Percentiles rank a stretch among this genome's conserved stretches.
phyloP scores from a whole-genome alignment of 352 stramenopile genomes.

The Globisporangium sylvaticum region DNA sequence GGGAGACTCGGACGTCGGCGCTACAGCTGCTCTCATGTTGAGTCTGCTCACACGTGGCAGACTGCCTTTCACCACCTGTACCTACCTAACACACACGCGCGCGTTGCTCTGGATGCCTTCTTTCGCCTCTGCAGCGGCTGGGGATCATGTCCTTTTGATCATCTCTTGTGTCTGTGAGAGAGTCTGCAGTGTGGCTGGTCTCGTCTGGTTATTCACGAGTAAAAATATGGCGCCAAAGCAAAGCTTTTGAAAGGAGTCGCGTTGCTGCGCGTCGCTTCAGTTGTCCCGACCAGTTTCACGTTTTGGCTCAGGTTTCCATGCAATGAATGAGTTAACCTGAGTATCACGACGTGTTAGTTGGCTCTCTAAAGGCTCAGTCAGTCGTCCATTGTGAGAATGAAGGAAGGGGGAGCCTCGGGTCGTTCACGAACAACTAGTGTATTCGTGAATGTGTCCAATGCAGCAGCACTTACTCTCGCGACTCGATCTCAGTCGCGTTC shows the following conservation, averaged over 20 bases:
- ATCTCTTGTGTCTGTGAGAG: neutral
- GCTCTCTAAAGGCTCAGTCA: neutral
- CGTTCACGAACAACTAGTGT: neutral
- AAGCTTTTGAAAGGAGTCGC: neutral
- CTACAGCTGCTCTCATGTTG: slow-evolving; percentile 9
- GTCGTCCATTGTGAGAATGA: neutral
- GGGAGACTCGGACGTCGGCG: slow-evolving; percentile 3
- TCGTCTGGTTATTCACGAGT: neutral
- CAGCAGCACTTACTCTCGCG: neutral
- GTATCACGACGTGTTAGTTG: neutral
- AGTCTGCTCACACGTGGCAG: neutral
- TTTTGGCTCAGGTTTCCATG: neutral
- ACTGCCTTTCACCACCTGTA: neutral
- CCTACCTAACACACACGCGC: neutral
- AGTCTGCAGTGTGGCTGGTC: neutral
- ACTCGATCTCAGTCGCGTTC: neutral
- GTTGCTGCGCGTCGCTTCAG: slow-evolving; percentile 8
- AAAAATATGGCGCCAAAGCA: slow-evolving; percentile 1
- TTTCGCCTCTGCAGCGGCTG: neutral
- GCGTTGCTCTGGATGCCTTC: neutral
- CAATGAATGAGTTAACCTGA: neutral
- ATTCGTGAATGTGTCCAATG: neutral
- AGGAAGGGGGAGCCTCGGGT: neutral
- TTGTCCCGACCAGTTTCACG: slow-evolving; percentile 7
- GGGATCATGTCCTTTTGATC: neutral